Conservation (phyloP, 192 early-diverging fungal genomes). For the Podila horticola region DNA sequence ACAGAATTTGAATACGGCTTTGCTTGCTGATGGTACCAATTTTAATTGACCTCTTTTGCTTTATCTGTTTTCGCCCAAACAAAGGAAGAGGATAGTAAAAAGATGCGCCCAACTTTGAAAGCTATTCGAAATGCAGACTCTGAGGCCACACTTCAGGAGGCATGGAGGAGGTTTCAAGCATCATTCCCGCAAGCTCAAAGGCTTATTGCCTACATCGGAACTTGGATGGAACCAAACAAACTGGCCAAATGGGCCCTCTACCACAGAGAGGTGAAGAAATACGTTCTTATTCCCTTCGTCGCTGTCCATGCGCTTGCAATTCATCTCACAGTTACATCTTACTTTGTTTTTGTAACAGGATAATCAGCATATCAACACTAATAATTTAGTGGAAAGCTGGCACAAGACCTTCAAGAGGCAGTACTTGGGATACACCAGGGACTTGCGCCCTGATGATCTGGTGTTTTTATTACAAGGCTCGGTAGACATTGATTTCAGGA, state of each 20-base stretch:
- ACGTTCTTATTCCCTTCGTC: background rate
- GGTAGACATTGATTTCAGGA: too few species aligned
- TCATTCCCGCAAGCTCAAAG: background rate
- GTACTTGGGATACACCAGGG: slow-evolving; percentile 2
- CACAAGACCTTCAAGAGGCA: slow-evolving; percentile 19
- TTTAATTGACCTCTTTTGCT: background rate
- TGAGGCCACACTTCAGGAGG: background rate
- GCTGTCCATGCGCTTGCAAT: background rate
- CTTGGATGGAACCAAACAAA: slow-evolving; percentile 14
- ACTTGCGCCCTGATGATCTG: slow-evolving; percentile 25
- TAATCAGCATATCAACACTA: slow-evolving; percentile 18
- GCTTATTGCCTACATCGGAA: slow-evolving; percentile 11
- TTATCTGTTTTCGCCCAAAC: background rate
- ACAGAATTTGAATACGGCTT: background rate
- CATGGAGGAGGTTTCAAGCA: slow-evolving; percentile 1
- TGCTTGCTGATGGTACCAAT: background rate
- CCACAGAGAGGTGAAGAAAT: slow-evolving; percentile 4
- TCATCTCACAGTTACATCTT: background rate
- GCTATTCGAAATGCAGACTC: slow-evolving; percentile 8
- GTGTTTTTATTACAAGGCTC: too few species aligned
- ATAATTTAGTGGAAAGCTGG: slow-evolving; percentile 23
- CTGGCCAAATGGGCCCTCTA: slow-evolving; percentile 15
- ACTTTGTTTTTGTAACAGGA: slow-evolving; percentile 6
- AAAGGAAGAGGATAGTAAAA: slow-evolving; percentile 6
- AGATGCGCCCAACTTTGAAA: slow-evolving; percentile 13